These are phyloP conservation scores for Thelephora aurantiotincta DNA, from an alignment of 768 basidiomycete species.

Conservation along the genomic window DNA sequence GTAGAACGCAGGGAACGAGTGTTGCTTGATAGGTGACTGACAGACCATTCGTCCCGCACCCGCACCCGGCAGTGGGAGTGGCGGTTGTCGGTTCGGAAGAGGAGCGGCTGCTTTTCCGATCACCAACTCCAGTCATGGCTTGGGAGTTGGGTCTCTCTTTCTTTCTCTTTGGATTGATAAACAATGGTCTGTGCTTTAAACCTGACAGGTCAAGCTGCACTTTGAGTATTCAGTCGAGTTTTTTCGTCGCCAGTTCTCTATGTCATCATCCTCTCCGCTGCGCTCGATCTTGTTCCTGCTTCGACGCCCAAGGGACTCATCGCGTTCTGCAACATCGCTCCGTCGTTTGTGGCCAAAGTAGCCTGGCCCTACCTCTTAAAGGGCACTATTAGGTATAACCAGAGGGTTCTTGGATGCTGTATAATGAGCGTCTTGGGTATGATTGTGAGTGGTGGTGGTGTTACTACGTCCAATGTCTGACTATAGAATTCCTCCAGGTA, in stretches of 20 bases:
- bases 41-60: neutral
- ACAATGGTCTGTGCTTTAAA: constrained; percentile 50
- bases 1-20: constrained; percentile 54
- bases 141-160: constrained; percentile 46
- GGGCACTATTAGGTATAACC: constrained; percentile 71
- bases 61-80: too few species aligned
- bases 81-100: too few species aligned
- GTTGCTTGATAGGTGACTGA: constrained; percentile 14
- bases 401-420: constrained; percentile 65
- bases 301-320: constrained; percentile 92
- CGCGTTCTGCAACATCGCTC: constrained; percentile 89
- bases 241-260: constrained; percentile 57
- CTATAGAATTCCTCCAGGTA: constrained; percentile 29
- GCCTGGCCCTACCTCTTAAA: constrained; percentile 87
- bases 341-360: constrained; percentile 74
- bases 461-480: neutral
- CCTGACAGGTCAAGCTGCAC: neutral
- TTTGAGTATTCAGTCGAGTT: neutral
- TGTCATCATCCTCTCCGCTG: constrained; percentile 93
- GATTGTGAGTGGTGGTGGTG: constrained; percentile 41
- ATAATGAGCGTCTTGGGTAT: constrained; percentile 69
- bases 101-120: neutral
- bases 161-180: constrained; percentile 85
- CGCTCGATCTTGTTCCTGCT: constrained; percentile 84
- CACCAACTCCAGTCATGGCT: constrained; percentile 9